Base-by-base conservation (phyloP, 2,329 filamentous ascomycete species). In the Colletotrichum costaricense region DNA sequence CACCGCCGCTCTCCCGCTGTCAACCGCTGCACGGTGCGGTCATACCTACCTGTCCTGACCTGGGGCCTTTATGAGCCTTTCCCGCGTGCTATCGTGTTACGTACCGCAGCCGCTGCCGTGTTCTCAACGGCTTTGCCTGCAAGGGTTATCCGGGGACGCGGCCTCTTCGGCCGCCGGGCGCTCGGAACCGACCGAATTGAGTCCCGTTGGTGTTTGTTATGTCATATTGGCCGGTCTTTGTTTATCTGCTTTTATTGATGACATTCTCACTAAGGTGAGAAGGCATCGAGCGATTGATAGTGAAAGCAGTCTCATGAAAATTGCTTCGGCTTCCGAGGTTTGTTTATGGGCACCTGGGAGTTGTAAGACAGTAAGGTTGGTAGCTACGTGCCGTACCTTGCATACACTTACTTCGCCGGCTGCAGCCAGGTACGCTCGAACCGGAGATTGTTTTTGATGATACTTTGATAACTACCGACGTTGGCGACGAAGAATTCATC, bases 11-110 rank as follows among this genome's bases (percentile, higher is more conserved):
- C 66, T 73, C 59, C 60, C 70, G 66, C 66, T 65, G 70, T 65
- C 60, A 65, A 65, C 59, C 66, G 60, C 70, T 73, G 70, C 70
- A 70, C 60, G 66, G 26, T 70, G 60, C 70, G 59, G 70, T 70
- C 70, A 73, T 69, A 49, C 59, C 59, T 33, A 63, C 65, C 28
- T 30, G 28, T 30, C 28, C 28, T 35, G 33, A 35, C 33, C 33
- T 35, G 8, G 38, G 59, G 1, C n/a, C 46, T 12, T 63, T 35
- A 35, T 11, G 9, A 12, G 33, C 9, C 33, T 12, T 35, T 35
- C 11, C 26, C 16, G 35, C 22, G 7, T 62, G 35, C 56, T n/a
- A 33, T 22, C 24, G 33, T 30, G n/a, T n/a, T 38, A 38, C n/a
- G 11, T 59, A 5, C n/a, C 26, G 56, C 56, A 35, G n/a, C 24